phyloP scores from a whole-genome alignment of 2,329 filamentous ascomycete species.

The Colletotrichum karsti region DNA sequence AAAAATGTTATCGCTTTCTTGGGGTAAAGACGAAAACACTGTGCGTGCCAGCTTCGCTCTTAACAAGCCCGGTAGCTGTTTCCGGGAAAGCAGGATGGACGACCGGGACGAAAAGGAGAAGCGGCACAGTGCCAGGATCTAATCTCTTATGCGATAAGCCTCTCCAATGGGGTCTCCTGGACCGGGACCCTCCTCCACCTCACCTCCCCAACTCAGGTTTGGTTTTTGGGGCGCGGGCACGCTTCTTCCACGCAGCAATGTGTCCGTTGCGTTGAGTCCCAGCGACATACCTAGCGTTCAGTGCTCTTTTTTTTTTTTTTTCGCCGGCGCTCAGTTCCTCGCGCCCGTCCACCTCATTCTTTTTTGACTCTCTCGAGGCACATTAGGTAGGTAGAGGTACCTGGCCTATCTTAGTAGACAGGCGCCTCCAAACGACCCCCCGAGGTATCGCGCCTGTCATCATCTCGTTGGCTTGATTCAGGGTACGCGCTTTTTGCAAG shows the following conservation, averaged over 20 bases:
- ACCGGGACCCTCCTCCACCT: conserved; percentile 15
- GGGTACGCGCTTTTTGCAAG: not conserved
- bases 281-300: not conserved
- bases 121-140: conserved; percentile 12
- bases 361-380: not conserved
- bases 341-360: not conserved
- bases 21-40: conserved; percentile 1
- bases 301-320: too few relatives aligned
- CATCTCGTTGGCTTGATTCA: conserved; percentile 6
- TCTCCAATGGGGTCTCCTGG: conserved; percentile 26
- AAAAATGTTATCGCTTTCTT: conserved; percentile 31
- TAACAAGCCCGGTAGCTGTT: conserved; percentile 2
- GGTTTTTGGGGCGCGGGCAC: conserved; percentile 9
- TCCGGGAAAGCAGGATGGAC: not conserved
- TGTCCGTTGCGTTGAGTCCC: not conserved
- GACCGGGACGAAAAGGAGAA: conserved; percentile 14
- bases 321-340: not conserved
- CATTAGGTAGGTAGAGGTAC: not conserved
- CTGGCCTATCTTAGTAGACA: not conserved
- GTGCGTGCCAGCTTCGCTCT: not conserved
- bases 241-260: conserved; percentile 11
- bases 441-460: not conserved
- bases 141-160: conserved; percentile 22
- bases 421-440: not conserved
- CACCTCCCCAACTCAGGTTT: too few relatives aligned